These are phyloP conservation scores for Fusarium papillatum DNA, from an alignment of 2,329 filamentous ascomycete genomes.

Conservation along the genomic window DNA sequence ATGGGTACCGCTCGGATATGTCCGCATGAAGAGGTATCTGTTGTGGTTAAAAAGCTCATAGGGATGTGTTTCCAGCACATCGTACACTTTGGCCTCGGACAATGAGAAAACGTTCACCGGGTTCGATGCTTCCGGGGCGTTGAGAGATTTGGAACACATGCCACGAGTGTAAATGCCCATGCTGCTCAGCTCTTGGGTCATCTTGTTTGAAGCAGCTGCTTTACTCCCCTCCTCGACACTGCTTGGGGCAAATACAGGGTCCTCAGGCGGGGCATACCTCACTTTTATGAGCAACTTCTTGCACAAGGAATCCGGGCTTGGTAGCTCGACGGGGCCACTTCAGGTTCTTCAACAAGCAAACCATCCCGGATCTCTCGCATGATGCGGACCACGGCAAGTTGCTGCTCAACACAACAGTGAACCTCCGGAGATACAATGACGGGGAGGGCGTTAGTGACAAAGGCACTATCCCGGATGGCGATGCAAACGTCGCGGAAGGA, in stretches of 20 bases:
- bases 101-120: constrained; percentile 79
- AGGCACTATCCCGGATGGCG: constrained; percentile 79
- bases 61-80: constrained; percentile 64
- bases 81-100: constrained; percentile 74
- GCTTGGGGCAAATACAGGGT: not conserved
- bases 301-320: constrained; percentile 77
- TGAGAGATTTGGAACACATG: constrained; percentile 84
- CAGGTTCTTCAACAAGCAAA: constrained; percentile 72
- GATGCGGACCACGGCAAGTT: too few species aligned
- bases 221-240: not conserved
- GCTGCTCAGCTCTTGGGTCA: constrained; percentile 81
- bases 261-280: constrained; percentile 70
- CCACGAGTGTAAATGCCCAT: constrained; percentile 87
- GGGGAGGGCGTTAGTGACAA: too few species aligned
- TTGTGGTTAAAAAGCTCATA: constrained; percentile 83
- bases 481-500: constrained; percentile 88
- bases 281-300: constrained; percentile 89
- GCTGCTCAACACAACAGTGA: too few species aligned
- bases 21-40: constrained; percentile 84
- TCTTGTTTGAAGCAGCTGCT: constrained; percentile 55
- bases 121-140: constrained; percentile 77
- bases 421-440: too few species aligned
- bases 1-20: constrained; percentile 87
- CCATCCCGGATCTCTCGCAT: constrained; percentile 83
- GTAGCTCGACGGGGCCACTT: constrained; percentile 66